Base-by-base conservation (phyloP, 257 asterid genomes). In the Vinca minor region DNA sequence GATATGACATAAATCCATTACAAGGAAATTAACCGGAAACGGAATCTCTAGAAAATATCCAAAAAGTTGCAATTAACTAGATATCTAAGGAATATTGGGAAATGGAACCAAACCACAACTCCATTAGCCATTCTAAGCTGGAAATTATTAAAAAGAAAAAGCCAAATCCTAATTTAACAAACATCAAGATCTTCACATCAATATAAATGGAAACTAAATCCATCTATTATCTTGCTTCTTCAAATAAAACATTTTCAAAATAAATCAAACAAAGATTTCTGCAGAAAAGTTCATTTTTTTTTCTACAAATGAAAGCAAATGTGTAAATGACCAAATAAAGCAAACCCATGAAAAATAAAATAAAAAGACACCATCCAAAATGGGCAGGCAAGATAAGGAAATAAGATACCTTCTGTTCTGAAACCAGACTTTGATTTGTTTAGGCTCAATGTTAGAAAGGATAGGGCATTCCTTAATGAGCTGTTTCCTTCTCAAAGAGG, bases 391-490 rank as follows among this genome's bases (percentile, higher is more conserved):
- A n/a, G 45, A 46, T 59, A 21, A 31, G 36, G 26, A 38, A 31
- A 47, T 10, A 31, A 9, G 20, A 8, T 79, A 91, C 98, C 98
- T 87, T 56, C 98, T 81, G 70, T 92, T 92, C 76, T 92, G 98
- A 79, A 92, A 92, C 98, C 96, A 92, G 72, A 92, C 98, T 89
- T 92, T 92, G 91, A 92, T 92, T 75, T 92, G 98, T 48, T 92
- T 92, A 48, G 96, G 95, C 77, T 87, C 98, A 79, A 92, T 92
- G 77, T 92, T 92, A 25, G 88, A 52, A 9, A 92, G 84, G 78
- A 85, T 85, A 42, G 98, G 95, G 55, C 86, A 89, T 62, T 89
- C 98, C 70, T 95, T 73, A 59, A 92, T 92, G 66, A 92, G 91
- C 73, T 92, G 98, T 59, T 92, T 96, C 77, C 98, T 87, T 71